These are phyloP conservation scores for Pythium pyrilobum DNA, from an alignment of 352 stramenopile genomes.

Conservation along the genomic window DNA sequence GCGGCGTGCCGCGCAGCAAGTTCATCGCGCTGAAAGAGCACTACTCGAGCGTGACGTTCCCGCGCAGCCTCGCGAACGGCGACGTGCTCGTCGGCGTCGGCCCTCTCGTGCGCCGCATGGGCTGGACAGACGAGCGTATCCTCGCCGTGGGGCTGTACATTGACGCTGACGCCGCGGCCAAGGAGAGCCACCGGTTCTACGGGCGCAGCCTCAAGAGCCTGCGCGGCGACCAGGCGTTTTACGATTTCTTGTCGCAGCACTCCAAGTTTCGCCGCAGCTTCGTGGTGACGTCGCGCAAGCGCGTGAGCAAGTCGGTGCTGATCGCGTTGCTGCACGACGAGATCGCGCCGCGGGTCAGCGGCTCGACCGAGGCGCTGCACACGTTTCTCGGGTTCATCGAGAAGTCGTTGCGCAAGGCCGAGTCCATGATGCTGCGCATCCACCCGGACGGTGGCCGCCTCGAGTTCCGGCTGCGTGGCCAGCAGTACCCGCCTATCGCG, in stretches of 20 bases:
- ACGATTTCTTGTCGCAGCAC: slow-evolving; percentile 51
- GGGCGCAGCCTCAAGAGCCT: slow-evolving; percentile 50
- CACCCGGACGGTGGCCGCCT: slow-evolving; percentile 50
- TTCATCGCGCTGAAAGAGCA: slow-evolving; percentile 46
- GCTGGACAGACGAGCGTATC: slow-evolving; percentile 81
- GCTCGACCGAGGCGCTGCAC: slow-evolving; percentile 36
- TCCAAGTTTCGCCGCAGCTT: slow-evolving; percentile 70
- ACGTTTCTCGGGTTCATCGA: slow-evolving; percentile 75
- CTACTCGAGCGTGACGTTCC: slow-evolving; percentile 75
- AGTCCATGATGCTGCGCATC: slow-evolving; percentile 72
- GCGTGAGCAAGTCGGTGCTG: slow-evolving; percentile 70
- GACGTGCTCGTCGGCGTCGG: slow-evolving; percentile 72
- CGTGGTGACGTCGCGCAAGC: slow-evolving; percentile 72
- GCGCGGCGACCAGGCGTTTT: slow-evolving; percentile 71
- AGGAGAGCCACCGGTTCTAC: slow-evolving; percentile 54
- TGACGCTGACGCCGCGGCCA: slow-evolving; percentile 48
- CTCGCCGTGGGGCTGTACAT: slow-evolving; percentile 77
- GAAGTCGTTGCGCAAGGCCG: slow-evolving; percentile 76
- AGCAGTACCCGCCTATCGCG: slow-evolving; percentile 66
- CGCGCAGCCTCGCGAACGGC: slow-evolving; percentile 62
- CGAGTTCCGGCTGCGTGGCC: slow-evolving; percentile 61
- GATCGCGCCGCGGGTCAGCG: slow-evolving; percentile 59
- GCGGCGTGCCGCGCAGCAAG: slow-evolving; percentile 5
- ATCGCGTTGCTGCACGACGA: slow-evolving; percentile 63
- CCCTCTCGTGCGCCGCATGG: slow-evolving; percentile 68